phyloP scores from a whole-genome alignment of 140 eudicot genomes.

The Erigeron philadelphicus region DNA sequence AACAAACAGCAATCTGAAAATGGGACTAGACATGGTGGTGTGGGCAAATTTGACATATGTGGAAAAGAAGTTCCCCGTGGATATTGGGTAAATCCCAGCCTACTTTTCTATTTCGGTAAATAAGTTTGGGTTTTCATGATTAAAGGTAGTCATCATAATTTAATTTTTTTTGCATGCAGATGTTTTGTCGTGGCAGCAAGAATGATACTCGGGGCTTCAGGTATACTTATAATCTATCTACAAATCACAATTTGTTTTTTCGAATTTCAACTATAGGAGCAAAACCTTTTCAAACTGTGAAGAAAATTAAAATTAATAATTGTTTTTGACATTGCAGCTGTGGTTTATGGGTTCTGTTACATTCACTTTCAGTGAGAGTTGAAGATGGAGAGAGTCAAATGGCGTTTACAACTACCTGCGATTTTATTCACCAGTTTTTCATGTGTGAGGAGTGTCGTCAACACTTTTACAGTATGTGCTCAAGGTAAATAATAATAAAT shows the following conservation, averaged over 20 bases:
- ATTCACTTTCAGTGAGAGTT: conserved; percentile 86
- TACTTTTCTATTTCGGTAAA: conserved; percentile 8
- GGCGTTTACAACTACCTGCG: conserved; percentile 75
- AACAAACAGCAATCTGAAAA: conserved; percentile 30
- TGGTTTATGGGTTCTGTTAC: conserved; percentile 90
- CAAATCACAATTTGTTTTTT: background rate
- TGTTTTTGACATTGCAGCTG: conserved; percentile 52
- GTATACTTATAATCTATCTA: conserved; percentile 30
- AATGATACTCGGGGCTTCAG: conserved; percentile 90
- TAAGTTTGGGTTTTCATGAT: background rate
- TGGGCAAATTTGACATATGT: conserved; percentile 53
- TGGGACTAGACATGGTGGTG: conserved; percentile 34
- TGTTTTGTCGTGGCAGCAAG: conserved; percentile 93
- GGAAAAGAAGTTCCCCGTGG: conserved; percentile 93
- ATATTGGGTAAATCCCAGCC: conserved; percentile 57
- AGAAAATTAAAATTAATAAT: conserved; percentile 10
- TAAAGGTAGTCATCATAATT: background rate
- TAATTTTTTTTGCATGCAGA: conserved; percentile 37
- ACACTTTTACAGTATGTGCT: conserved; percentile 82
- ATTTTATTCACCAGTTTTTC: conserved; percentile 78
- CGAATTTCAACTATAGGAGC: background rate
- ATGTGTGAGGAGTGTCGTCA: conserved; percentile 84
- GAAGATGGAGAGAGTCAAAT: conserved; percentile 80
- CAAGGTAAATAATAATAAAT: conserved; percentile 45
- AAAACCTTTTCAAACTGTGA: background rate